phyloP scores from a whole-genome alignment of 345 rosid species.

The Bruguiera gymnorhiza region DNA sequence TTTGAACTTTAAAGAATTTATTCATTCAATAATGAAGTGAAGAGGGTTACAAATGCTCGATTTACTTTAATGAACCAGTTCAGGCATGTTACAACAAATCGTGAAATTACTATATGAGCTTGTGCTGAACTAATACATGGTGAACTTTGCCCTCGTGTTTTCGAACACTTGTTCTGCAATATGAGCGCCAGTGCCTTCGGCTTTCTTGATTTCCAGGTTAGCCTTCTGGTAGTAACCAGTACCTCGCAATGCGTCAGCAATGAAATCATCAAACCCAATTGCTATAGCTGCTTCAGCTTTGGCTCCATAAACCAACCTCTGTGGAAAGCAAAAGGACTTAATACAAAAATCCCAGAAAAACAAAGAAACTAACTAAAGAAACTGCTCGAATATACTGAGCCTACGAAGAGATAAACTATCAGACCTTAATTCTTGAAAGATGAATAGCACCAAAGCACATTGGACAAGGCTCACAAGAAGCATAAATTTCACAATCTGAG shows the following conservation, averaged over 20 bases:
- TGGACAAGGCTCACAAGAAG: constrained; percentile 79
- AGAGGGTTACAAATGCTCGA: no score
- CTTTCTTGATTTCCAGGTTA: constrained; percentile 67
- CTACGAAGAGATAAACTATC: no score
- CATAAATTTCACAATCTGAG: constrained; percentile 73
- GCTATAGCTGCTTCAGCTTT: constrained; percentile 86
- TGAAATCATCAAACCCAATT: constrained; percentile 80
- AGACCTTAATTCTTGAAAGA: constrained; percentile 68
- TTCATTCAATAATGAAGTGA: no score
- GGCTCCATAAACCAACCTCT: constrained; percentile 82
- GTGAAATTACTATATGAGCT: neutral
- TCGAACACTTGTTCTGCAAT: constrained; percentile 89
- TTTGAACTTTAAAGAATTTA: no score
- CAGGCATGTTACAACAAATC: neutral
- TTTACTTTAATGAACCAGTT: neutral
- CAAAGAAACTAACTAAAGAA: neutral
- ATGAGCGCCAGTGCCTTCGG: constrained; percentile 66
- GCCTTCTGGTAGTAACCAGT: constrained; percentile 67
- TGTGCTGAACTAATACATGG: constrained; percentile 44
- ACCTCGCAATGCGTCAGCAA: constrained; percentile 71
- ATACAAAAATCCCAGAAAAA: neutral
- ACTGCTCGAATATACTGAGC: neutral
- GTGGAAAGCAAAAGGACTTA: neutral
- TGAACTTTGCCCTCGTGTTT: constrained; percentile 76
- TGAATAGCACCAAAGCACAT: constrained; percentile 88